Evolutionary conservation across 1,139 yeast species (phyloP).

Genomic region (Zygosaccharomyces pseudobailii): DNA sequence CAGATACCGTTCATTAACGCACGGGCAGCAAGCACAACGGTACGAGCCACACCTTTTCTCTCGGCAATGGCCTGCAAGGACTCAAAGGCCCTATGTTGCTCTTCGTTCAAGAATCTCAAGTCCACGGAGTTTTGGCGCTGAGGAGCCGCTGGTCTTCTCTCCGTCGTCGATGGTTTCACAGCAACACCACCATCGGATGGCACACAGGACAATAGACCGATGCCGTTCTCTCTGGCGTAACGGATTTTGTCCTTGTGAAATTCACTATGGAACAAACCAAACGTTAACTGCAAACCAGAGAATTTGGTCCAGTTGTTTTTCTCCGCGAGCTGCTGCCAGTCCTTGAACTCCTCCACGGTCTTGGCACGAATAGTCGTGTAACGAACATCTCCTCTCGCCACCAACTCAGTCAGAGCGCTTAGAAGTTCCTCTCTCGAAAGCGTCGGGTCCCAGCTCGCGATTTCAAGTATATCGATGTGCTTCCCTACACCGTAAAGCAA

Average conservation of each 20-base stretch:
- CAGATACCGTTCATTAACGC: not conserved
- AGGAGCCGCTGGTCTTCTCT: not conserved
- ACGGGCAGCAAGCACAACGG: not conserved
- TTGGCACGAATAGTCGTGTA: not conserved
- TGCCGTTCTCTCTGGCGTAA: not conserved
- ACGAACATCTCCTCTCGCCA: not conserved
- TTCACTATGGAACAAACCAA: not conserved
- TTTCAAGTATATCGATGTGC: not conserved
- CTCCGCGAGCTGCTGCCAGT: slow-evolving; percentile 1
- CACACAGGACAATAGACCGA: slow-evolving; percentile 1
- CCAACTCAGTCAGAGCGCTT: not conserved
- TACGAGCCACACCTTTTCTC: not conserved
- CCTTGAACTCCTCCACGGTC: not conserved
- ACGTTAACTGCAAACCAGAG: not conserved
- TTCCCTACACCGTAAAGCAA: slow-evolving; percentile 1
- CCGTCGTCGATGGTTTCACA: not conserved
- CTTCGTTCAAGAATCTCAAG: not conserved
- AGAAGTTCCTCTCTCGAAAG: slow-evolving; percentile 1
- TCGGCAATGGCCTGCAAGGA: not conserved
- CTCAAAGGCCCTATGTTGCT: not conserved
- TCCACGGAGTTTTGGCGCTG: not conserved
- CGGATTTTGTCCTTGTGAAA: not conserved
- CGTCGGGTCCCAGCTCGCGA: not conserved
- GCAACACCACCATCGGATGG: slow-evolving; percentile 2
- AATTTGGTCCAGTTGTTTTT: not conserved